Base-by-base conservation (phyloP, 768 basidiomycete species). In the Royoungia palumana region DNA sequence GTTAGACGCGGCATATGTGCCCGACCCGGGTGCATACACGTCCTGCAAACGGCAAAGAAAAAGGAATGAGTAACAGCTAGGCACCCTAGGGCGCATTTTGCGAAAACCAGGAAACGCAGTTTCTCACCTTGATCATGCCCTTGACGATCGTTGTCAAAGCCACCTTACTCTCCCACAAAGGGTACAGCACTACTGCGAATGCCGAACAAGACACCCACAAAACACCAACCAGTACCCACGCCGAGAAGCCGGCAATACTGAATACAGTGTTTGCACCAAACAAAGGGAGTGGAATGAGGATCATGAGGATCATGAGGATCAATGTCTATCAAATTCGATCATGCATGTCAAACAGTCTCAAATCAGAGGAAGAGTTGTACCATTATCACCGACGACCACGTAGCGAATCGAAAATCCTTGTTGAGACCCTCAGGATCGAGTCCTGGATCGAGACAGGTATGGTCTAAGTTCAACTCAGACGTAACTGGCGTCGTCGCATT, bases 191-290 rank as follows among this genome's bases (percentile, higher is more conserved):
- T 35, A 92, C 89, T 6, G 80, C 72, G 51, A 85, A 75, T 4
- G 82, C 73, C 2, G 89, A 92, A 44, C 76, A 71, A 69, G 94
- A 94, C 19, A 84, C 74, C 93, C 93, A 96, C 34, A 85, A 70
- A 51, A 96, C 84, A 3, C 88, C 86, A 47, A 94, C 72, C 37
- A 79, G 69, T 7, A 94, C 84, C 92, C 92, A 96, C 0, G 78
- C 85, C 0, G 81, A 78, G 49, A 91, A 74, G 6, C 87, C 88
- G 11, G 68, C 57, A 35, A 78, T 72, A 19, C 78, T 76, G 52
- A 81, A 93, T 20, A 93, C 70, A 22, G 87, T 85, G 36, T 78
- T 76, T 0, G 89, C 83, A 63, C 87, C 89, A 75, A 95, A 95
- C 10, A 94, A 73, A 2, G 92, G 92, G 1, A 96, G 68, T 0